These are phyloP conservation scores for Neolentinus lepideus DNA, from an alignment of 1,284 basidiomycete species.

Conservation along the genomic window DNA sequence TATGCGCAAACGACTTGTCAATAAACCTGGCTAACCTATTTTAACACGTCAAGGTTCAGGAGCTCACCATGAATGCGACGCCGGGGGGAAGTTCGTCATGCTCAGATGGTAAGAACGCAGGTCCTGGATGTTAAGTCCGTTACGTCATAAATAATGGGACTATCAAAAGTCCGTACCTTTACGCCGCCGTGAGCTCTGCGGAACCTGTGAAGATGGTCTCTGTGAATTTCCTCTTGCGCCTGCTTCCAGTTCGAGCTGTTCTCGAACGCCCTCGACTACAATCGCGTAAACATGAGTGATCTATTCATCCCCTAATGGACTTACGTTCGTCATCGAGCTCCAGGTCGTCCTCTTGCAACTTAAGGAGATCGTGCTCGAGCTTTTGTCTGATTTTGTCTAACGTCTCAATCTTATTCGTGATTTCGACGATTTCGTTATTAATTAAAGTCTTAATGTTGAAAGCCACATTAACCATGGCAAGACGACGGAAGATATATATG, in stretches of 20 bases:
- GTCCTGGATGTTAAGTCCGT: constrained; percentile 43
- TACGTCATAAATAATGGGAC: constrained; percentile 7
- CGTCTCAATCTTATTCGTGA: constrained; percentile 82
- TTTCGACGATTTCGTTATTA: constrained; percentile 80
- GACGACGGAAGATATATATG: constrained; percentile 1
- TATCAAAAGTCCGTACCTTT: constrained; percentile 43
- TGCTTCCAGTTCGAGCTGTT: constrained; percentile 70
- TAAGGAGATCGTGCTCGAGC: constrained; percentile 79
- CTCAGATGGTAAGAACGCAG: constrained; percentile 94
- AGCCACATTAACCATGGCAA: constrained; percentile 9
- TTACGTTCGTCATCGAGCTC: constrained; percentile 91
- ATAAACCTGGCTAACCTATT: constrained; percentile 3
- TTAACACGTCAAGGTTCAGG: constrained; percentile 2
- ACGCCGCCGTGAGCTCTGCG: constrained; percentile 62
- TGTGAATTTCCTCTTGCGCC: constrained; percentile 28
- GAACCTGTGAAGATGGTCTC: constrained; percentile 29
- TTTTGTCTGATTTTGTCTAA: constrained; percentile 78
- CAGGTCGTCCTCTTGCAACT: constrained; percentile 90
- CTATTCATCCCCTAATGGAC: constrained; percentile 18
- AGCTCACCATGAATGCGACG: constrained; percentile 90
- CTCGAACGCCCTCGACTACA: constrained; percentile 81
- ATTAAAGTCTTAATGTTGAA: constrained; percentile 57
- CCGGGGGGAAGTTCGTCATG: constrained; percentile 93
- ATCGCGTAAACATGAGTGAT: not conserved
- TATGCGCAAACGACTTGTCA: not conserved